Evolutionary conservation across 2,329 filamentous ascomycete genomes (phyloP), one percentile per base, ranked within the genome.

Genomic region (Aspergillus flavus): DNA sequence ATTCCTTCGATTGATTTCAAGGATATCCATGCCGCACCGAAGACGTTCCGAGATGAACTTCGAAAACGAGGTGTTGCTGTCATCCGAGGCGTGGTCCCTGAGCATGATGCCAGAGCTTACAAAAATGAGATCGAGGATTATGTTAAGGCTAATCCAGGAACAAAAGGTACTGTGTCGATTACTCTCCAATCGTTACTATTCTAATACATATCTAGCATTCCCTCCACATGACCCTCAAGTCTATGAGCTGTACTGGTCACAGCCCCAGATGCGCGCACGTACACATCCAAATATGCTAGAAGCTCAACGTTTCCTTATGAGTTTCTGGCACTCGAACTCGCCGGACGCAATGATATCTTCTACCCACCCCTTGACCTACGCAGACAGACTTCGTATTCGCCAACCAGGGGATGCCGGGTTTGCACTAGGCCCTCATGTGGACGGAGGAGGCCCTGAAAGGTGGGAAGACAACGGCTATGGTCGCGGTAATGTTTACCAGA

Each of bases 381-480:
- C 43, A 12, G 90, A 92, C 71, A 85, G 89, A 1, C 80, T 91
- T 11, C 87, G 88, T 4, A 91, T 92, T 70, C 84, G 89, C 1
- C 85, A 86, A 66, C 89, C 89, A 0, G 89, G 89, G 2, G 89
- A 92, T 71, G 80, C 83, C 0, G 80, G 80, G 0, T 92, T 91
- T 68, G 86, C 88, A 0, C 82, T 91, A 0, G 89, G 89, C 0
- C 87, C 89, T 2, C 89, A 92, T 72, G 82, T 89, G 2, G 89
- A 92, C 69, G 88, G 88, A n/a, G 89, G 89, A 26, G 88, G 86
- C 62, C 84, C 90, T 3, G 89, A 92, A 78, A 81, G 89, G 2
- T 92, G 89, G 89, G 89, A 91, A 71, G 79, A 78, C 28, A 75
- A 83, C 0, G 88, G 88, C 0, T 92, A 92, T 68, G 43, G 43